These are phyloP conservation scores for Ananas comosus DNA, from an alignment of 176 grass and related monocot species.

Conservation along the genomic window DNA sequence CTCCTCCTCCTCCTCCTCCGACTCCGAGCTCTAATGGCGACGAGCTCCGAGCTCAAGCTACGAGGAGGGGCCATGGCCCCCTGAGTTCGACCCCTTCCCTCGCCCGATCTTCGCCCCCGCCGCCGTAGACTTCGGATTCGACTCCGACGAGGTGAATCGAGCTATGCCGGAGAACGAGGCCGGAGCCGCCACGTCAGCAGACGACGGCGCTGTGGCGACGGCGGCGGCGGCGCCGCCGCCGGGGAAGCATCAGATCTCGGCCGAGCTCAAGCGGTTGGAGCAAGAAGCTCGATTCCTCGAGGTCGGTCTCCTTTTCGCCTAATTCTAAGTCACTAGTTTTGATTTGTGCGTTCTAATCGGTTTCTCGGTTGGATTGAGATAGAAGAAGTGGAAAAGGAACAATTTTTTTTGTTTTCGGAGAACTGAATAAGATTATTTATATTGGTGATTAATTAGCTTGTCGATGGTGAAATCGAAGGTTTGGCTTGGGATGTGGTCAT, in stretches of 20 bases:
- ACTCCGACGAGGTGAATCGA: background rate
- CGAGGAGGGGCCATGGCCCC: background rate
- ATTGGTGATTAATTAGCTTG: too few species aligned
- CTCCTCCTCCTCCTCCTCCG: background rate
- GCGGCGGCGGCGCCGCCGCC: constrained; percentile 6
- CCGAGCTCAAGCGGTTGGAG: constrained; percentile 23
- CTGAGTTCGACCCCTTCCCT: background rate
- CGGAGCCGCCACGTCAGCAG: background rate
- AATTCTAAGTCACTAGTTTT: too few species aligned
- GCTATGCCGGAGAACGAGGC: background rate
- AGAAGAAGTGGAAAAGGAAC: too few species aligned
- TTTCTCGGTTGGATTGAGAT: too few species aligned
- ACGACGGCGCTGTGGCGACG: background rate
- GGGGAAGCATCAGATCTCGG: constrained; percentile 19
- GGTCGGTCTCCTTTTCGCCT: background rate
- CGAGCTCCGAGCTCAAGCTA: background rate
- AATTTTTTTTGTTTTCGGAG: too few species aligned
- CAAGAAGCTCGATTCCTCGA: constrained; percentile 24
- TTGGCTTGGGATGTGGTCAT: too few species aligned
- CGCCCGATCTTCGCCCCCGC: background rate
- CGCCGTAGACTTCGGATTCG: background rate
- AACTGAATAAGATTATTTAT: too few species aligned
- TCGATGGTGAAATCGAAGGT: too few species aligned
- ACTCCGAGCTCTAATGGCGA: background rate
- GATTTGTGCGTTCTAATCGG: too few species aligned